Percentiles rank a stretch among this genome's conserved stretches.
Evolutionary conservation across 305 asterid species (phyloP).

Genomic region (Caryopteris hybrid): DNA sequence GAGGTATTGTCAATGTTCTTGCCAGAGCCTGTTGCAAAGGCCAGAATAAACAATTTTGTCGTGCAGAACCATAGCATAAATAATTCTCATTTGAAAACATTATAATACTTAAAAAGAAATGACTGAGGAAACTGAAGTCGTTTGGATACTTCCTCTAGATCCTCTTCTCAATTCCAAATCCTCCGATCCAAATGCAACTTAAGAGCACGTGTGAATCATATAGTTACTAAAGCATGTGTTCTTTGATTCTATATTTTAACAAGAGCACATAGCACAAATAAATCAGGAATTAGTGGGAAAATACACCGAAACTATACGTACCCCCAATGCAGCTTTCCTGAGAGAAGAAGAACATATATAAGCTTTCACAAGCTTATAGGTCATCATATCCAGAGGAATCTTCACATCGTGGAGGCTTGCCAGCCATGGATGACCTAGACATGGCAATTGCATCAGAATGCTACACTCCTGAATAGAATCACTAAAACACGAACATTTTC

Average conservation of each 20-base stretch:
- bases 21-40: constrained; percentile 42
- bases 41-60: background rate
- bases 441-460: constrained; percentile 15
- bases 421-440: constrained; percentile 85
- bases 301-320: constrained; percentile 24
- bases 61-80: too few relatives aligned
- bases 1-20: constrained; percentile 36
- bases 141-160: too few relatives aligned
- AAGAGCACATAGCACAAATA: too few relatives aligned
- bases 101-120: too few relatives aligned
- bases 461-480: constrained; percentile 1
- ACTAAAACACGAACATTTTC: background rate
- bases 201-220: too few relatives aligned
- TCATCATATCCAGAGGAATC: constrained; percentile 75
- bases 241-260: too few relatives aligned
- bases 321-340: constrained; percentile 71
- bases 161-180: too few relatives aligned
- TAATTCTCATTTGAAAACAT: background rate
- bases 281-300: background rate
- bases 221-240: too few relatives aligned
- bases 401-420: constrained; percentile 55
- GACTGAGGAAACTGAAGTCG: too few relatives aligned
- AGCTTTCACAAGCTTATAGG: constrained; percentile 69
- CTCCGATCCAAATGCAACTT: too few relatives aligned
- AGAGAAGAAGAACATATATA: constrained; percentile 69